Percentiles rank a stretch among this genome's conserved stretches.
These are phyloP conservation scores for Trametes hirsuta DNA, from an alignment of 1,284 basidiomycete species.

Conservation along the genomic window DNA sequence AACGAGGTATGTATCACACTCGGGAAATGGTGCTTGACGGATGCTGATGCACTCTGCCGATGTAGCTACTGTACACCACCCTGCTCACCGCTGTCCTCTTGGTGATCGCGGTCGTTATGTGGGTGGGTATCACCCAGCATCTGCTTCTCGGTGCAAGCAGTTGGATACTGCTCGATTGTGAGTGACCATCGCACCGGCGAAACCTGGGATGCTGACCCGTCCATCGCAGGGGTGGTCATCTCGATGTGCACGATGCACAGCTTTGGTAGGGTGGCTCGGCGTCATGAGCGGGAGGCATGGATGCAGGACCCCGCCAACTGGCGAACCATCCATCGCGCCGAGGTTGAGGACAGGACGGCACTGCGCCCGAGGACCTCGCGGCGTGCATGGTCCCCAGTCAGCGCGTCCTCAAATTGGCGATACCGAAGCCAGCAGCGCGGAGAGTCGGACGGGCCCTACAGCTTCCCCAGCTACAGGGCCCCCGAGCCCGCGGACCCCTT, in stretches of 20 bases:
- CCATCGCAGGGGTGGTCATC: constrained; percentile 53
- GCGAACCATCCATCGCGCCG: constrained; percentile 36
- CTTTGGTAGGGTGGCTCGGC: constrained; percentile 60
- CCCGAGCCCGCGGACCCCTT: constrained; percentile 13
- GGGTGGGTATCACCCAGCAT: constrained; percentile 53
- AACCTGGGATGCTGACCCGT: constrained; percentile 7
- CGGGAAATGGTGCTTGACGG: background rate
- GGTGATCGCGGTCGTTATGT: constrained; percentile 50
- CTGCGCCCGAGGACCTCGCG: constrained; percentile 25
- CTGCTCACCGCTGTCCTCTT: constrained; percentile 55
- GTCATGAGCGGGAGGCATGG: constrained; percentile 64
- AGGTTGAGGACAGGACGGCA: constrained; percentile 28
- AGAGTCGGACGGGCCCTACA: constrained; percentile 18
- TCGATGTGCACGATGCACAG: constrained; percentile 64
- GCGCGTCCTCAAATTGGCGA: constrained; percentile 24
- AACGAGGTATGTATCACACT: constrained; percentile 51
- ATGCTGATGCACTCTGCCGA: constrained; percentile 27
- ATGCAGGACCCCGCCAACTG: constrained; percentile 53
- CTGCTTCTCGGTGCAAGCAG: constrained; percentile 48
- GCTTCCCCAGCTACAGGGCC: constrained; percentile 11
- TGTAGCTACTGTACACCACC: constrained; percentile 56
- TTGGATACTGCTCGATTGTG: constrained; percentile 63
- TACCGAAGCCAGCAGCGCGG: constrained; percentile 19
- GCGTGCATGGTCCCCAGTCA: constrained; percentile 31
- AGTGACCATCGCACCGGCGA: constrained; percentile 28